Evolutionary conservation across 2,329 filamentous ascomycete species (phyloP).

Genomic region (Pleomassaria siparia): DNA sequence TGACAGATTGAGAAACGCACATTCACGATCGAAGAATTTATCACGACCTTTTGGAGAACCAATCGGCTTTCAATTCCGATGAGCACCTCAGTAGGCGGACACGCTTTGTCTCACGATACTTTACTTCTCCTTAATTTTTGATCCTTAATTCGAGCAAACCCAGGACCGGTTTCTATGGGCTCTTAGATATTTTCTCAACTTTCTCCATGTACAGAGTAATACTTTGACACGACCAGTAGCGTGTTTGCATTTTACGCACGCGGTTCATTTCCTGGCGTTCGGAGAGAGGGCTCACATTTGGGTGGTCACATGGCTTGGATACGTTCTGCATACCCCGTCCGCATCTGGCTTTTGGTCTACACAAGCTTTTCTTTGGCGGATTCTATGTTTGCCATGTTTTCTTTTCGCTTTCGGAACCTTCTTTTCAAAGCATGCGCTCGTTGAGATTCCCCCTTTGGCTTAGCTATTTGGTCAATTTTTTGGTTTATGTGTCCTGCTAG

Average conservation of each 20-base stretch:
- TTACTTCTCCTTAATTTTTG: slow-evolving; percentile 30
- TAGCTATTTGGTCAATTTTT: not conserved
- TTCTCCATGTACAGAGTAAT: slow-evolving; percentile 17
- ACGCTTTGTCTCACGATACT: slow-evolving; percentile 9
- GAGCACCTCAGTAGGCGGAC: not conserved
- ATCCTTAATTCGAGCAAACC: slow-evolving; percentile 27
- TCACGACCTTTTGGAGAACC: not conserved
- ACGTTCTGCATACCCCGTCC: slow-evolving; percentile 6
- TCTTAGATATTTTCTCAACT: slow-evolving; percentile 4
- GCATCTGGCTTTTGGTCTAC: not conserved
- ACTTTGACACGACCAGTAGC: not conserved
- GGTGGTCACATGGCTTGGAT: slow-evolving; percentile 1
- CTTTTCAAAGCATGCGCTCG: slow-evolving; percentile 13
- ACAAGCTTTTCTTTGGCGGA: not conserved
- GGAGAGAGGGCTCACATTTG: not conserved
- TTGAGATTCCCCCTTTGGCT: slow-evolving; percentile 17
- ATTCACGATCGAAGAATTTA: not conserved
- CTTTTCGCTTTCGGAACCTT: not conserved
- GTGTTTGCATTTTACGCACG: not conserved
- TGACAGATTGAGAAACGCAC: not conserved
- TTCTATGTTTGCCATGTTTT: slow-evolving; percentile 4
- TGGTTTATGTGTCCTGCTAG: not conserved
- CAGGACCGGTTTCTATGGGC: slow-evolving; percentile 31
- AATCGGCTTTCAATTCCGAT: not conserved
- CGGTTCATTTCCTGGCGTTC: slow-evolving; percentile 16